Evolutionary conservation across 768 basidiomycete species (phyloP).

Genomic region (Ramaria rubella): DNA sequence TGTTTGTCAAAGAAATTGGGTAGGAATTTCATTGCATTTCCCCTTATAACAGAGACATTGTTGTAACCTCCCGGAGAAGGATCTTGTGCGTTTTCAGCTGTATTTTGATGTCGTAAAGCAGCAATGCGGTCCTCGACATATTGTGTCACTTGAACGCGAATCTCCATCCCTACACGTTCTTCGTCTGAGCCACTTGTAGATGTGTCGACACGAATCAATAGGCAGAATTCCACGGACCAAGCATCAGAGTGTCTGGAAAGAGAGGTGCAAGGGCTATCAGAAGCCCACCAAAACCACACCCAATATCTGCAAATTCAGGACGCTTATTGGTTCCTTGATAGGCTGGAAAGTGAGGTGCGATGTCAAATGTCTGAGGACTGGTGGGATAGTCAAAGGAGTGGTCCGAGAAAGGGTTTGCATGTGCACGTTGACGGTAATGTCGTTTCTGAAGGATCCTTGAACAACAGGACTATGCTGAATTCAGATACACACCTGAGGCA

Average conservation of each 20-base stretch:
- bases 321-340: slow-evolving; percentile 48
- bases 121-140: slow-evolving; percentile 92
- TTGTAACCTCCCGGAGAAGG: slow-evolving; percentile 48
- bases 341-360: slow-evolving; percentile 77
- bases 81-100: slow-evolving; percentile 12
- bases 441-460: slow-evolving; percentile 50
- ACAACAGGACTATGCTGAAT: neutral
- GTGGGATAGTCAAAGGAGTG: slow-evolving; percentile 83
- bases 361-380: slow-evolving; percentile 71
- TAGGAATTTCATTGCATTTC: slow-evolving; percentile 98
- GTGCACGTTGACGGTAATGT: slow-evolving; percentile 77
- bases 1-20: slow-evolving; percentile 92
- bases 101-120: slow-evolving; percentile 72
- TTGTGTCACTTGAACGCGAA: slow-evolving; percentile 91
- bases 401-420: slow-evolving; percentile 83
- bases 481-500: slow-evolving; percentile 3
- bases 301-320: slow-evolving; percentile 95
- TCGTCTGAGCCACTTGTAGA: neutral
- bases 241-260: slow-evolving; percentile 88
- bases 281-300: slow-evolving; percentile 96
- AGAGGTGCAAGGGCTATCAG: slow-evolving; percentile 82
- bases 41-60: slow-evolving; percentile 90
- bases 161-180: slow-evolving; percentile 86
- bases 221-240: slow-evolving; percentile 53
- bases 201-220: neutral